Evolutionary conservation across 176 grass and related monocot species (phyloP).

Genomic region (Bothriochloa decipiens): DNA sequence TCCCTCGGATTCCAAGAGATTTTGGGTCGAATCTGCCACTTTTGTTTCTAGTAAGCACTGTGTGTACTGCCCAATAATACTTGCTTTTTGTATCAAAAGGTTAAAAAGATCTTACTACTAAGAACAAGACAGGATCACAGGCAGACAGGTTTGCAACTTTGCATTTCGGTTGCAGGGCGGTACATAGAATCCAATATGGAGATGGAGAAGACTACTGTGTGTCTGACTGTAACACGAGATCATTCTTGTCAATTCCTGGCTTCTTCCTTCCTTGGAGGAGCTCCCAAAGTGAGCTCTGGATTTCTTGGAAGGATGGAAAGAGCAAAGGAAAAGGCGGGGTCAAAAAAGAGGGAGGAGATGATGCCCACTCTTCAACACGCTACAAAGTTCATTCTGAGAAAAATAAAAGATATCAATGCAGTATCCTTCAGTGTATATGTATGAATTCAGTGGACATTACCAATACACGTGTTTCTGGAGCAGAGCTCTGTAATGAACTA

Average conservation of each 20-base stretch:
- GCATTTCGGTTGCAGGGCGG: not conserved
- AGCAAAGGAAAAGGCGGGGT: not conserved
- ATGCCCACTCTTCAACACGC: not conserved
- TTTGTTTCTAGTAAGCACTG: constrained; percentile 17
- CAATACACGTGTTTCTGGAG: not conserved
- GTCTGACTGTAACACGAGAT: not conserved
- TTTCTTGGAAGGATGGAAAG: constrained; percentile 23
- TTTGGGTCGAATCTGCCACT: constrained; percentile 18
- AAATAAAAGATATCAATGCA: too few species aligned
- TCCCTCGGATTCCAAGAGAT: constrained; percentile 43
- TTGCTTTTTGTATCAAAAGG: constrained; percentile 19
- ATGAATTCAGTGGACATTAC: not conserved
- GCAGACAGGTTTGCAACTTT: not conserved
- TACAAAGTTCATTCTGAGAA: not conserved
- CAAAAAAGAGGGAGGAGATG: not conserved
- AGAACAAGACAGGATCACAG: not conserved
- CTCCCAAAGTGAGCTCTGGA: too few species aligned
- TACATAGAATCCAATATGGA: constrained; percentile 32
- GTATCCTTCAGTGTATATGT: not conserved
- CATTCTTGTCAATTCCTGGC: constrained; percentile 6
- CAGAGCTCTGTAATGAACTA: not conserved
- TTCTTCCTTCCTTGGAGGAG: not conserved
- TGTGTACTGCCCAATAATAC: not conserved
- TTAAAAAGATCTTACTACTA: not conserved
- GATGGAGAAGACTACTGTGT: not conserved